Evolutionary conservation across 495 filamentous ascomycete genomes (phyloP).

Genomic region (Ramalina intermedia): DNA sequence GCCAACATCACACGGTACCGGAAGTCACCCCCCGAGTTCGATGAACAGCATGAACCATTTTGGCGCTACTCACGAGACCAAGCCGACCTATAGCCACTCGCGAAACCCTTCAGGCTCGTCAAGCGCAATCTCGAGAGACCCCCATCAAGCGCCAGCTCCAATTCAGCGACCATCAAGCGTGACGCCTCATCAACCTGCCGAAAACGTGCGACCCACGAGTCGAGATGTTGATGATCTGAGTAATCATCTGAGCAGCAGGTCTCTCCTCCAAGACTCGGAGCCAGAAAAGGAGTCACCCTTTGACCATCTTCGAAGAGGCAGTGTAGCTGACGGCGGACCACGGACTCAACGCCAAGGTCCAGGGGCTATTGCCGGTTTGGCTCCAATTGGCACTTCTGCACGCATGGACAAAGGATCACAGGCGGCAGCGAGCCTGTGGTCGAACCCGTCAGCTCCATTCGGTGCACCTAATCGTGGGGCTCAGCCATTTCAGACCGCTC

Average conservation of each 20-base stretch:
- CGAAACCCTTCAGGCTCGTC: slow-evolving; percentile 44
- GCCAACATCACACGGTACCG: slow-evolving; percentile 19
- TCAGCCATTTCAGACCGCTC: background rate
- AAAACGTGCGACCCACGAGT: slow-evolving; percentile 22
- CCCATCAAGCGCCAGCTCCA: slow-evolving; percentile 66
- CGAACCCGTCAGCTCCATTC: slow-evolving; percentile 26
- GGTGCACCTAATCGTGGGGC: slow-evolving; percentile 17
- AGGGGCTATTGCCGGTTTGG: slow-evolving; percentile 32
- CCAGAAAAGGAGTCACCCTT: slow-evolving; percentile 31
- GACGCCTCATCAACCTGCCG: slow-evolving; percentile 37
- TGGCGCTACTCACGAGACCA: slow-evolving; percentile 18
- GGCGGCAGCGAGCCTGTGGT: slow-evolving; percentile 21
- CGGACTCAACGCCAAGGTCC: slow-evolving; percentile 16
- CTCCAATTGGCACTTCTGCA: slow-evolving; percentile 30
- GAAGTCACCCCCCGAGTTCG: slow-evolving; percentile 16
- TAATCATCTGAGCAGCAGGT: slow-evolving; percentile 81
- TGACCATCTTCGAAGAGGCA: slow-evolving; percentile 21
- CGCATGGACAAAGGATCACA: slow-evolving; percentile 14
- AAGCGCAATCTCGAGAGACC: slow-evolving; percentile 33
- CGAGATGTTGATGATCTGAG: slow-evolving; percentile 57
- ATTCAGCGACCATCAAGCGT: slow-evolving; percentile 80
- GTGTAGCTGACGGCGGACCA: slow-evolving; percentile 13
- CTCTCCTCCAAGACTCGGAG: slow-evolving; percentile 72
- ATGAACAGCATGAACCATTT: slow-evolving; percentile 16
- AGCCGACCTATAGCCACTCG: slow-evolving; percentile 35